These are phyloP conservation scores for Lithospermum erythrorhizon DNA, from an alignment of 257 asterid species.

Conservation along the genomic window DNA sequence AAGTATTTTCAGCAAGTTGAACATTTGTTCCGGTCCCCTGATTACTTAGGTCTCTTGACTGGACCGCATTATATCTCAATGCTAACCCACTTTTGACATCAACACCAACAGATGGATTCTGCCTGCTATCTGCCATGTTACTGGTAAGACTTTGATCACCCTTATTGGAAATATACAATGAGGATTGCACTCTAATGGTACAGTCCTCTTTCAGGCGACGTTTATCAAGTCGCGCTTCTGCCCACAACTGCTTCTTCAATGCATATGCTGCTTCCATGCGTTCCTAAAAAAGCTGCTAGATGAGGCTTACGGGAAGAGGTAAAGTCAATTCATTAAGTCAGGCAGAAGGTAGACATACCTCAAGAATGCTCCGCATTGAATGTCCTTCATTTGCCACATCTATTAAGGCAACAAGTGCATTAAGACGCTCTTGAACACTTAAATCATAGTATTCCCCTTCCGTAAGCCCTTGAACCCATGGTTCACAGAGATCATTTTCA, in stretches of 20 bases:
- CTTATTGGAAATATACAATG: conserved; percentile 21
- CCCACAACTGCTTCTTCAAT: conserved; percentile 94
- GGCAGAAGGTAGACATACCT: conserved; percentile 37
- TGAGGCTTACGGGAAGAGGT: conserved; percentile 6
- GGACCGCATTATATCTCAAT: conserved; percentile 19
- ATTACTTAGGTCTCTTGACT: conserved; percentile 33
- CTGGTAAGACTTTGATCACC: conserved; percentile 20
- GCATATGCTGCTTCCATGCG: conserved; percentile 95
- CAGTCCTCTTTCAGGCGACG: conserved; percentile 77
- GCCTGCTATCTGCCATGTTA: conserved; percentile 35
- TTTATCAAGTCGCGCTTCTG: conserved; percentile 83
- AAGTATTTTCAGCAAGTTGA: conserved; percentile 28
- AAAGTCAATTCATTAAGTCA: neutral
- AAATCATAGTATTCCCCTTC: conserved; percentile 73
- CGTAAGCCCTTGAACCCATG: conserved; percentile 83
- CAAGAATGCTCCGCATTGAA: conserved; percentile 55
- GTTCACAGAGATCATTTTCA: conserved; percentile 42
- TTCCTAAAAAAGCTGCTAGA: conserved; percentile 43
- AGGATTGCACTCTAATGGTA: conserved; percentile 27
- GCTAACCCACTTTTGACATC: conserved; percentile 29
- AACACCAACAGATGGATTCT: conserved; percentile 24
- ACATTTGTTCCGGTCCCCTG: conserved; percentile 27
- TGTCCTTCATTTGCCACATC: conserved; percentile 82
- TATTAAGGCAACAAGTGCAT: conserved; percentile 66
- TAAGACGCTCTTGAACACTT: conserved; percentile 70